A percentile compares a stretch with the other conserved stretches of the same genome.
Evolutionary conservation across 169 alveolate genomes (phyloP).

Genomic region (Cryptosporidium baileyi): DNA sequence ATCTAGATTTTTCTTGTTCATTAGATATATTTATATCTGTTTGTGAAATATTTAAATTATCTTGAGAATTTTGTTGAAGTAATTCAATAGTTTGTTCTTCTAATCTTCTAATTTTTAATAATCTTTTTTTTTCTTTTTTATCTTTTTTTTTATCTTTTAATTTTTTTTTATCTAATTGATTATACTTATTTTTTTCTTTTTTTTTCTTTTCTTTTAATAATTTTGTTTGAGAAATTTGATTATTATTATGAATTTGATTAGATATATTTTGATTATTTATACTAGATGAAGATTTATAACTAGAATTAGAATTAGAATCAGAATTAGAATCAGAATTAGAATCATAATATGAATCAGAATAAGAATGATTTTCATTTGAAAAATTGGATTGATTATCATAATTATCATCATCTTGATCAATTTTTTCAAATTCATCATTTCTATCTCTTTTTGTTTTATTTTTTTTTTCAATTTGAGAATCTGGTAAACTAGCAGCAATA

Average conservation of each 20-base stretch:
- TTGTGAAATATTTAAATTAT: neutral
- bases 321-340: neutral
- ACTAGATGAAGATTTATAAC: too few relatives aligned
- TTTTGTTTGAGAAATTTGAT: neutral
- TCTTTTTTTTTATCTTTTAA: neutral
- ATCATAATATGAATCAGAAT: neutral
- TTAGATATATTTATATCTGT: too few relatives aligned
- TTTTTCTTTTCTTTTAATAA: neutral
- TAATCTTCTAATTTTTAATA: slow-evolving; percentile 10
- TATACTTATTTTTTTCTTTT: neutral
- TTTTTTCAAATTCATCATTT: neutral
- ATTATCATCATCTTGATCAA: neutral
- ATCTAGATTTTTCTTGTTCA: slow-evolving; percentile 5
- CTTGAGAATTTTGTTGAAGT: neutral
- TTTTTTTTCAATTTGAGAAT: neutral
- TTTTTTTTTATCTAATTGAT: too few relatives aligned
- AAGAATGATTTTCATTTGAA: neutral
- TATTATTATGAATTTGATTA: neutral
- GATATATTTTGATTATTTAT: too few relatives aligned
- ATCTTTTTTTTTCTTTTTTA: slow-evolving; percentile 21
- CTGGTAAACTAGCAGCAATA: slow-evolving; percentile 63
- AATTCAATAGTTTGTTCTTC: slow-evolving; percentile 47
- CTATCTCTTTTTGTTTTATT: neutral
- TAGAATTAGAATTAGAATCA: neutral
- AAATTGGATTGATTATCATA: neutral